Percentiles rank a stretch among this genome's conserved stretches.
Conservation (phyloP, 2,329 filamentous ascomycete genomes). For the Dendrostoma leiphaemia region DNA sequence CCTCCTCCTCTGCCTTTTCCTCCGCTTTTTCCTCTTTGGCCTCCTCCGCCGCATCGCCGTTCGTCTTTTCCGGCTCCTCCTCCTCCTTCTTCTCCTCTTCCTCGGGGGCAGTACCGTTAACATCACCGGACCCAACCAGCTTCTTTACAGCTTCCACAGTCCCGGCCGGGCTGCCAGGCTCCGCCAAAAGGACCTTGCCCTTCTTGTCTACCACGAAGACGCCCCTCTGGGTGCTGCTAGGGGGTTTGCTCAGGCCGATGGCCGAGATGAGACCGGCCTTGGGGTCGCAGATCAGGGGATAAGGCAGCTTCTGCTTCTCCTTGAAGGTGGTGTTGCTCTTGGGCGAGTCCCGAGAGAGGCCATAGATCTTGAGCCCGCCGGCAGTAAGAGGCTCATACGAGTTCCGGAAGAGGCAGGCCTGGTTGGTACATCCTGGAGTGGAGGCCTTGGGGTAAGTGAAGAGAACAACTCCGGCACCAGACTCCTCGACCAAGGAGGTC, state of each 20-base stretch:
- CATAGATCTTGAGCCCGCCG: slow-evolving; percentile 82
- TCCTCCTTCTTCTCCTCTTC: slow-evolving; percentile 22
- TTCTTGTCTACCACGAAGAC: slow-evolving; percentile 84
- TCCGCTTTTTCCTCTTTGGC: background rate
- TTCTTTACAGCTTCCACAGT: slow-evolving; percentile 77
- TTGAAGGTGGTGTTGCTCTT: slow-evolving; percentile 94
- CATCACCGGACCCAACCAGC: slow-evolving; percentile 54
- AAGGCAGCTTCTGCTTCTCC: slow-evolving; percentile 85
- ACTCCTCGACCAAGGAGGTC: slow-evolving; percentile 76
- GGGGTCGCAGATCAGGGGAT: slow-evolving; percentile 83
- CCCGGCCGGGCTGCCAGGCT: slow-evolving; percentile 72
- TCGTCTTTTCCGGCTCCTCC: slow-evolving; percentile 20
- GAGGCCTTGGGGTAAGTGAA: slow-evolving; percentile 96
- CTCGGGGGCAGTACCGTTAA: slow-evolving; percentile 22
- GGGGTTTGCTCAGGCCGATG: slow-evolving; percentile 85
- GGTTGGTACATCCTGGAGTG: slow-evolving; percentile 90
- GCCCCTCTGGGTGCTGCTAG: slow-evolving; percentile 77
- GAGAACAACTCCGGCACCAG: slow-evolving; percentile 81
- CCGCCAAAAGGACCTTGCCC: slow-evolving; percentile 68
- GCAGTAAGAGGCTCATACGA: slow-evolving; percentile 72
- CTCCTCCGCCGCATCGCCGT: background rate
- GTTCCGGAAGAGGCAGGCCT: slow-evolving; percentile 93
- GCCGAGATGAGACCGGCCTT: slow-evolving; percentile 72
- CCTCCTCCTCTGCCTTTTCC: slow-evolving; percentile 23
- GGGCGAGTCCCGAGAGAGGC: slow-evolving; percentile 81